Base-by-base conservation (phyloP, 208 protist genomes). In the Trypanosomatidae sp. region DNA sequence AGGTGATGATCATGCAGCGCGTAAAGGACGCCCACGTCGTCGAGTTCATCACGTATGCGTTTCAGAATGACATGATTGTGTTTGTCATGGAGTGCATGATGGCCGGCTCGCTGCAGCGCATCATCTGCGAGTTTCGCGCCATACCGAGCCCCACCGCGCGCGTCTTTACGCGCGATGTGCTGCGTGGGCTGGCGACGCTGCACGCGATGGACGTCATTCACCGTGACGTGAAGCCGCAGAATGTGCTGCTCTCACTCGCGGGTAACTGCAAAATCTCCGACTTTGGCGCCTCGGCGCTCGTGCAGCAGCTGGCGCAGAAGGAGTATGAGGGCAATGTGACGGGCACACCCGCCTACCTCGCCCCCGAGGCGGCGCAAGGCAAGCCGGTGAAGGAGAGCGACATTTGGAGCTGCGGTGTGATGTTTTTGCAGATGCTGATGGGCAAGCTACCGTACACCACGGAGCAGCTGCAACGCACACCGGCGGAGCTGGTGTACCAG, bases 211-310 rank as follows among this genome's bases (percentile, higher is more conserved):
- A 71, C 15, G 61, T 94, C 23, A 76, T 93, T 11, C 88, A 96
- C 48, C 65, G 85, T 26, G 88, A 96, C 51, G 73, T 96, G 25
- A 96, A 96, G 58, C 85, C 85, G 30, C 74, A 89, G 58, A 96
- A 96, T 64, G 79, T 94, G 35, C 69, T 96, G 35, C 51, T 94
- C 22, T 80, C 74, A 11, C 57, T 83, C 11, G 38, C 69, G 4
- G 82, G 85, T 6, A 68, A 56, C 30, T 92, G 83, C 56, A 96
- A 96, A 40, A 79, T 96, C n/a, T 84, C 77, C 4, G 88, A 96
- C 58, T 96, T 96, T 46, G 88, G 88, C 3, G 78, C 86, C 26
- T 83, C 71, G 4, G 77, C 78, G 33, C 78, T 65, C 46, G 44
- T 87, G 41, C 61, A 82, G 32, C 75, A 88, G 49, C 42, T 89